Percentiles rank a stretch among this genome's conserved stretches.
These are phyloP conservation scores for Gracilaria domingensis DNA, from an alignment of 23 red algal genomes.

Conservation along the genomic window DNA sequence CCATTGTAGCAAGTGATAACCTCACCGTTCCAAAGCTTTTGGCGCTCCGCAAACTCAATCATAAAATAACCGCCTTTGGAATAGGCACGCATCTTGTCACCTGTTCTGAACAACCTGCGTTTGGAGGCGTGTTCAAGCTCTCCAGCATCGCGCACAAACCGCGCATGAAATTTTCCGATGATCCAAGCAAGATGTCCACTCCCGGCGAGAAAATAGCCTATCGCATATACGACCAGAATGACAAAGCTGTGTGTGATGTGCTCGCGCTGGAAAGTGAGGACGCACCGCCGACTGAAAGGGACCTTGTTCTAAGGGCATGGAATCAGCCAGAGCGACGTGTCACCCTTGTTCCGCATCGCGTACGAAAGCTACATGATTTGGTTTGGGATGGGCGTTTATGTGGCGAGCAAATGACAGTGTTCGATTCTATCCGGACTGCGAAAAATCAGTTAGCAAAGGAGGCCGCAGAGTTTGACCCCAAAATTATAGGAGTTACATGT, in stretches of 20 bases:
- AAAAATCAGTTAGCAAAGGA: not conserved
- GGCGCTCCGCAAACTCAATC: constrained; percentile 45
- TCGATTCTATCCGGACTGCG: not conserved
- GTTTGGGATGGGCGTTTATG: not conserved
- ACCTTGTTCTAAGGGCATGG: not conserved
- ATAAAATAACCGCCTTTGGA: constrained; percentile 76
- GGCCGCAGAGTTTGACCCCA: not conserved
- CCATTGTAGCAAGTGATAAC: constrained; percentile 83
- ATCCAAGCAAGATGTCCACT: constrained; percentile 67
- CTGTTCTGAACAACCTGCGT: constrained; percentile 81
- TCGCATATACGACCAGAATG: constrained; percentile 63
- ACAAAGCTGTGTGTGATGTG: constrained; percentile 69
- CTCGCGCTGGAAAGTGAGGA: constrained; percentile 48
- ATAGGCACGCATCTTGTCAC: constrained; percentile 93
- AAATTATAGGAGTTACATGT: not conserved
- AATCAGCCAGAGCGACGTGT: not conserved
- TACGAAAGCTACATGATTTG: constrained; percentile 10
- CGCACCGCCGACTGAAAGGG: not conserved
- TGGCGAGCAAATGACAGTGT: not conserved
- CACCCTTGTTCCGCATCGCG: not conserved
- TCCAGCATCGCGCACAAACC: constrained; percentile 31
- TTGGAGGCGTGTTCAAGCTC: constrained; percentile 88
- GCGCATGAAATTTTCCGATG: constrained; percentile 82
- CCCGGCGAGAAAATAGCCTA: constrained; percentile 68
- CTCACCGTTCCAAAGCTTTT: constrained; percentile 75